Evolutionary conservation across 768 basidiomycete genomes (phyloP).

Genomic region (Leccinum boreale): DNA sequence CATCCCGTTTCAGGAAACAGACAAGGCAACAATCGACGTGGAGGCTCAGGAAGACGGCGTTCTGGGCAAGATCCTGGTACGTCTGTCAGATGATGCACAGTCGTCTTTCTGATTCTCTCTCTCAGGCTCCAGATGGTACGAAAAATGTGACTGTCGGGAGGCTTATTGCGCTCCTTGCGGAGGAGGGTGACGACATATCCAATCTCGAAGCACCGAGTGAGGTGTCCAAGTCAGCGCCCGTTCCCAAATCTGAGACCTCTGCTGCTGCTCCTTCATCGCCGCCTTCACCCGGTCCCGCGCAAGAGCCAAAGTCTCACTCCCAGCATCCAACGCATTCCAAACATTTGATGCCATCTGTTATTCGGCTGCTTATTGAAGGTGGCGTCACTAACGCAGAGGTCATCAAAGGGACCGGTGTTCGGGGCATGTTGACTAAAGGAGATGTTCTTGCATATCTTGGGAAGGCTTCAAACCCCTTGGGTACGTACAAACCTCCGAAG

Average conservation of each 20-base stretch:
- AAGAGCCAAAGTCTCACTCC: constrained; percentile 32
- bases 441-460: constrained; percentile 88
- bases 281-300: constrained; percentile 22
- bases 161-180: constrained; percentile 87
- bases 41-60: constrained; percentile 98
- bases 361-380: constrained; percentile 65
- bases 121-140: constrained; percentile 69
- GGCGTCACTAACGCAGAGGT: constrained; percentile 53
- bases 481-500: constrained; percentile 59
- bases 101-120: background rate
- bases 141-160: constrained; percentile 87
- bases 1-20: constrained; percentile 64
- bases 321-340: constrained; percentile 49
- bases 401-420: constrained; percentile 85
- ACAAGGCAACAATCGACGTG: constrained; percentile 96
- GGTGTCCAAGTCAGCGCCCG: constrained; percentile 17
- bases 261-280: constrained; percentile 18
- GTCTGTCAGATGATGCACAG: constrained; percentile 22
- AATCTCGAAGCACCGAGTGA: constrained; percentile 56
- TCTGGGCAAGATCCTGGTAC: constrained; percentile 87
- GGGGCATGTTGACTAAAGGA: constrained; percentile 95
- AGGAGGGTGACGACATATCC: constrained; percentile 94
- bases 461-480: constrained; percentile 71
- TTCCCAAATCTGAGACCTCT: constrained; percentile 22
- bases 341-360: constrained; percentile 88